Percentiles rank a stretch among this genome's conserved stretches.
Conservation (phyloP, 2,329 filamentous ascomycete species). For the Stenocarpella maydis region DNA sequence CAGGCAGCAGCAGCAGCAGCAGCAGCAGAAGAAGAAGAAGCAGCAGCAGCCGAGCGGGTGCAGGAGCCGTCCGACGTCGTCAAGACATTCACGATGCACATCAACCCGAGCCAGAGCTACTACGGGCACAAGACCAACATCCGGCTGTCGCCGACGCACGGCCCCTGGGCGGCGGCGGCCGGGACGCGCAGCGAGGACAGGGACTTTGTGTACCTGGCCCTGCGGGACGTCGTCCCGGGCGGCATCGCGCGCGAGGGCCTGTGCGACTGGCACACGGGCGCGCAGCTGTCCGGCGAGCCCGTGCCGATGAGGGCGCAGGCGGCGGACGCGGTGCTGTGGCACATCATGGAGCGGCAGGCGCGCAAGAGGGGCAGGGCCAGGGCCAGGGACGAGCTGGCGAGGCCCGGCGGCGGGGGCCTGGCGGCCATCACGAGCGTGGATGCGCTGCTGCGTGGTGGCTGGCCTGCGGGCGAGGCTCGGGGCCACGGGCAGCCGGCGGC, state of each 20-base stretch:
- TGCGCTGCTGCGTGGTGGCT: background rate
- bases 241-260: conserved; percentile 50
- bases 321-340: conserved; percentile 34
- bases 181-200: conserved; percentile 36
- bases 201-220: conserved; percentile 47
- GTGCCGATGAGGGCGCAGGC: conserved; percentile 29
- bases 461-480: background rate
- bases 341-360: conserved; percentile 29
- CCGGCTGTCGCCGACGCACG: conserved; percentile 47
- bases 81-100: conserved; percentile 52
- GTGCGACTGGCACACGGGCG: conserved; percentile 52
- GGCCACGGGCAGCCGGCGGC: too few species aligned
- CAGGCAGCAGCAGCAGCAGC: background rate
- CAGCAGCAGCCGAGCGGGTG: conserved; percentile 4
- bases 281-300: conserved; percentile 38
- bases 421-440: conserved; percentile 19
- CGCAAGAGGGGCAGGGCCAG: conserved; percentile 21
- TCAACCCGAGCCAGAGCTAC: conserved; percentile 51
- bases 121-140: conserved; percentile 52
- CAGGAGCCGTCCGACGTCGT: conserved; percentile 34
- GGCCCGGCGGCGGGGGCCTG: conserved; percentile 6
- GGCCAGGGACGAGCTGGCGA: background rate
- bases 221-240: conserved; percentile 50
- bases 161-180: conserved; percentile 52
- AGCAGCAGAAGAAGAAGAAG: conserved; percentile 1